Evolutionary conservation across 176 grass and related monocot species (phyloP).

Genomic region (Eleusine indica): DNA sequence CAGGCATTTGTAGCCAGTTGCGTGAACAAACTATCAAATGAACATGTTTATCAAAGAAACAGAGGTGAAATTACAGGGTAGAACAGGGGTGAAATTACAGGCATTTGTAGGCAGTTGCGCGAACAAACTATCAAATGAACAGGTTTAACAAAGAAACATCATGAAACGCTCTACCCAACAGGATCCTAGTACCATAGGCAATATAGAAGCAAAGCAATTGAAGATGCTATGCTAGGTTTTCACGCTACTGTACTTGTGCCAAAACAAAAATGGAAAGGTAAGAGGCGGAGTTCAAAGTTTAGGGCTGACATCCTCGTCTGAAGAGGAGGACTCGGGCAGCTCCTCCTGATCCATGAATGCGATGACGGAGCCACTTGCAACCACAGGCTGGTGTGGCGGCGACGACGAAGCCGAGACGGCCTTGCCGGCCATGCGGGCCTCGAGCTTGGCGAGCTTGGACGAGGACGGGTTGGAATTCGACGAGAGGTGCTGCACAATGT

Average conservation of each 20-base stretch:
- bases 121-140: conserved; percentile 6
- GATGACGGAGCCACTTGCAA: conserved; percentile 36
- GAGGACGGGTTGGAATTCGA: conserved; percentile 92
- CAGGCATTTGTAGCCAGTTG: conserved; percentile 12
- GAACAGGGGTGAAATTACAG: background rate
- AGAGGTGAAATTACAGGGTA: background rate
- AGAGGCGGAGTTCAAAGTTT: conserved; percentile 29
- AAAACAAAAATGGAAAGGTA: background rate
- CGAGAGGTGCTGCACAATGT: conserved; percentile 96
- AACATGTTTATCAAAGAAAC: no score
- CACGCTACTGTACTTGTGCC: conserved; percentile 1
- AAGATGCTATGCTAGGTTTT: background rate
- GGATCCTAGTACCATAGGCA: conserved; percentile 21
- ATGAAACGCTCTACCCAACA: conserved; percentile 9
- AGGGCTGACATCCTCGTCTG: conserved; percentile 89
- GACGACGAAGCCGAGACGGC: conserved; percentile 60
- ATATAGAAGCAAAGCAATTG: conserved; percentile 29
- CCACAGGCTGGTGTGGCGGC: conserved; percentile 49
- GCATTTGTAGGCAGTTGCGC: conserved; percentile 12
- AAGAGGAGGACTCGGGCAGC: conserved; percentile 79
- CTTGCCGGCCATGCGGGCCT: conserved; percentile 99
- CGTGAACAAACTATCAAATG: background rate
- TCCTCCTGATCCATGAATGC: conserved; percentile 79
- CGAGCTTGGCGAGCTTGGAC: conserved; percentile 94
- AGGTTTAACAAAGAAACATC: background rate